phyloP scores from a whole-genome alignment of 768 basidiomycete genomes.

The Dioszegia aurantiaca region DNA sequence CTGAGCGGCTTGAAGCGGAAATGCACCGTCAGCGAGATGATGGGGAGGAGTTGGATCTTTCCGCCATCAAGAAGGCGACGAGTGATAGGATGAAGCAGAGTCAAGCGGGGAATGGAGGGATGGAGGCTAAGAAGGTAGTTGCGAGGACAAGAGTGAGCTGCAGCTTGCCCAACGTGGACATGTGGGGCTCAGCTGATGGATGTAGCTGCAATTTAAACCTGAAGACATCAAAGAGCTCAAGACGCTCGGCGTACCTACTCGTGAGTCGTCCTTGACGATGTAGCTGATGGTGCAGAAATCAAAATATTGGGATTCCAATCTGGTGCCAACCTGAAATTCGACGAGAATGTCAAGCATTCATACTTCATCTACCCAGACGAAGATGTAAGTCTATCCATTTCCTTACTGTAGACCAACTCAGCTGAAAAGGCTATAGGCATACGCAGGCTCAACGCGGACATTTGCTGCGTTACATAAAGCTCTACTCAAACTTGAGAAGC shows the following conservation, averaged over 20 bases:
- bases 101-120: slow-evolving; percentile 17
- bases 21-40: slow-evolving; percentile 47
- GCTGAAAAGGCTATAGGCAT: slow-evolving; percentile 52
- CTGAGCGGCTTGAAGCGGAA: slow-evolving; percentile 26
- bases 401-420: neutral
- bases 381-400: slow-evolving; percentile 57
- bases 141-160: slow-evolving; percentile 44
- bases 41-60: slow-evolving; percentile 49
- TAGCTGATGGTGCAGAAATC: slow-evolving; percentile 61
- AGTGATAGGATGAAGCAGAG: slow-evolving; percentile 18
- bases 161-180: neutral
- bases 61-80: slow-evolving; percentile 24
- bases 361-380: slow-evolving; percentile 91
- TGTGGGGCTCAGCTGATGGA: neutral
- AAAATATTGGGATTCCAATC: slow-evolving; percentile 91
- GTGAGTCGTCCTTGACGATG: slow-evolving; percentile 54
- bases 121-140: slow-evolving; percentile 23
- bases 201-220: slow-evolving; percentile 75
- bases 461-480: slow-evolving; percentile 82
- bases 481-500: slow-evolving; percentile 73
- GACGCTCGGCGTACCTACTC: slow-evolving; percentile 72
- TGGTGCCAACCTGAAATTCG: slow-evolving; percentile 65
- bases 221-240: slow-evolving; percentile 79
- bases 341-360: slow-evolving; percentile 90
- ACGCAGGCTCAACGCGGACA: slow-evolving; percentile 86